These are phyloP conservation scores for Papiliotrema fonsecae DNA, from an alignment of 1,284 basidiomycete species.

Conservation along the genomic window DNA sequence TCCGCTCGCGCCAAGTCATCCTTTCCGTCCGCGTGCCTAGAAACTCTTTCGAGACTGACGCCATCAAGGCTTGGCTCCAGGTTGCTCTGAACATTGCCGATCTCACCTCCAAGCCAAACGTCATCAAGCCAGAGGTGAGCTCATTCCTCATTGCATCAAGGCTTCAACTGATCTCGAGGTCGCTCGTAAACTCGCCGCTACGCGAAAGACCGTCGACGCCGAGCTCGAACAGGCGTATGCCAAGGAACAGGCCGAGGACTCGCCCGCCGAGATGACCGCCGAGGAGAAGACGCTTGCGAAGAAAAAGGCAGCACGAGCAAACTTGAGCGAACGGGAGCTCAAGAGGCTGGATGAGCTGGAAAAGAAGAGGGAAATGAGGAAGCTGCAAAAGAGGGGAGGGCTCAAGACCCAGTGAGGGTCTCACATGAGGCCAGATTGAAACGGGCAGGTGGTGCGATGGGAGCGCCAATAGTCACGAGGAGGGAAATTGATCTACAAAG, in stretches of 20 bases:
- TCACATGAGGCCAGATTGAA: too few species aligned
- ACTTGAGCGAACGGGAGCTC: conserved; percentile 72
- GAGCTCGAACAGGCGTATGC: conserved; percentile 34
- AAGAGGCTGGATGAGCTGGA: conserved; percentile 58
- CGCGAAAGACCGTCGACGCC: conserved; percentile 62
- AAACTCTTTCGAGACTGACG: conserved; percentile 49
- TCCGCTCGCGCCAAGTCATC: conserved; percentile 66
- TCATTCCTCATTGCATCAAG: too few species aligned
- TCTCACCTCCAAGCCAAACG: conserved; percentile 52
- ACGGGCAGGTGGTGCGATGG: too few species aligned
- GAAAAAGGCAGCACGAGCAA: conserved; percentile 66
- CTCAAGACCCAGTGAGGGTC: conserved; percentile 6
- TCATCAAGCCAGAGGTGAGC: conserved; percentile 63
- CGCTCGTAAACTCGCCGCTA: conserved; percentile 64
- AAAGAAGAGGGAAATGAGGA: conserved; percentile 43
- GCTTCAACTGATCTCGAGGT: too few species aligned
- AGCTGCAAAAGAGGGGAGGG: conserved; percentile 30
- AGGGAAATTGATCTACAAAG: too few species aligned
- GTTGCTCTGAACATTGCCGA: conserved; percentile 71
- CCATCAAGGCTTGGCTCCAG: conserved; percentile 59
- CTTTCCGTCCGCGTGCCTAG: conserved; percentile 61
- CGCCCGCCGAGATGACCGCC: conserved; percentile 50
- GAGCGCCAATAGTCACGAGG: too few species aligned
- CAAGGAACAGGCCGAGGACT: conserved; percentile 60
- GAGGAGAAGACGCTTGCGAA: conserved; percentile 65